A percentile compares a stretch with the other conserved stretches of the same genome.
phyloP scores from a whole-genome alignment of 257 asterid genomes.

The Nicotiana attenuata region DNA sequence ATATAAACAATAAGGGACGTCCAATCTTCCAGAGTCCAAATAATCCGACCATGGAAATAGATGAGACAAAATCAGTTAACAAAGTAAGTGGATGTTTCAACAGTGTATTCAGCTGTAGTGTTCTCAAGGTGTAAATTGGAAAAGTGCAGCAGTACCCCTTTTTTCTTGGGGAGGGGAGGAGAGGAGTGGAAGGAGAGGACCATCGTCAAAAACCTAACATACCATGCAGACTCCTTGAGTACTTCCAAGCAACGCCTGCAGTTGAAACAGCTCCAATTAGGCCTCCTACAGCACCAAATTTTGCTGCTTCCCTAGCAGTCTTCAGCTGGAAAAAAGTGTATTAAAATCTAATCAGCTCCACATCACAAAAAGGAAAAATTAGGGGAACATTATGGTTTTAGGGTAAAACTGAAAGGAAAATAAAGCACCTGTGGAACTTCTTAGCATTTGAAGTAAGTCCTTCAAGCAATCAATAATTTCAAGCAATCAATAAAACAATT shows the following conservation, averaged over 20 bases:
- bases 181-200: not conserved
- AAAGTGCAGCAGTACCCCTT: not conserved
- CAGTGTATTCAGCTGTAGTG: not conserved
- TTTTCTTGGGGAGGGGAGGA: not conserved
- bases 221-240: constrained; percentile 93
- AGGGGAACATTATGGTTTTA: not conserved
- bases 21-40: not conserved
- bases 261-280: constrained; percentile 67
- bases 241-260: constrained; percentile 70
- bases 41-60: not conserved
- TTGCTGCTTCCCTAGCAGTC: constrained; percentile 66
- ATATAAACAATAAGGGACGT: not conserved
- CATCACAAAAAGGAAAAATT: not conserved
- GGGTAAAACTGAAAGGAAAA: not conserved
- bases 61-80: not conserved
- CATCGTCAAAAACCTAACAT: not conserved
- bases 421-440: not conserved
- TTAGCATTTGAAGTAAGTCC: not conserved
- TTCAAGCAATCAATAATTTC: not conserved
- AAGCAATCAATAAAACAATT: too few relatives aligned
- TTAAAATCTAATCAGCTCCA: not conserved
- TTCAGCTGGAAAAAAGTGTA: constrained; percentile 54
- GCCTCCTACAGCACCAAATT: constrained; percentile 67
- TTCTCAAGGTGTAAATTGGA: not conserved
- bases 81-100: not conserved